Evolutionary conservation across 805 yeast species (phyloP).

Genomic region (Monosporozyma unispora): DNA sequence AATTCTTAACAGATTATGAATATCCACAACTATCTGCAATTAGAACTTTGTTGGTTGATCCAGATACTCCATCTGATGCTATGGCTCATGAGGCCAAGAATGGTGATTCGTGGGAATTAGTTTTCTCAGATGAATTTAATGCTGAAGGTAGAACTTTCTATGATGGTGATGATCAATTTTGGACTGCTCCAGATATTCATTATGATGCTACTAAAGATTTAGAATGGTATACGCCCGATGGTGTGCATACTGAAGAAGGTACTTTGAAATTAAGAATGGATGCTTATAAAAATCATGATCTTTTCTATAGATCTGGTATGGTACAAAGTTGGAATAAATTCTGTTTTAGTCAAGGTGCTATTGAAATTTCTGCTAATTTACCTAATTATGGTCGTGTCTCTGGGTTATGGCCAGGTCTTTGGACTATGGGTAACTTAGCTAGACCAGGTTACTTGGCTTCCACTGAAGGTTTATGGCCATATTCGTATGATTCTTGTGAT

Average conservation of each 20-base stretch:
- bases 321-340: constrained; percentile 85
- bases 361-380: constrained; percentile 67
- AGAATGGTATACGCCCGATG: constrained; percentile 96
- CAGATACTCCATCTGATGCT: constrained; percentile 51
- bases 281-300: constrained; percentile 68
- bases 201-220: constrained; percentile 83
- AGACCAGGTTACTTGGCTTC: constrained; percentile 85
- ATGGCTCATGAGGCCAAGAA: constrained; percentile 42
- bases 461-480: constrained; percentile 94
- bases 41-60: constrained; percentile 46
- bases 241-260: constrained; percentile 69
- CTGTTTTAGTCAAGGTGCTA: constrained; percentile 76
- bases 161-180: constrained; percentile 85
- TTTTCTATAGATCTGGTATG: constrained; percentile 86
- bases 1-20: constrained; percentile 37
- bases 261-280: constrained; percentile 62
- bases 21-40: constrained; percentile 47
- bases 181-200: constrained; percentile 75
- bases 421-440: constrained; percentile 91
- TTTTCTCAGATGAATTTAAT: constrained; percentile 86
- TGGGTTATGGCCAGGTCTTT: constrained; percentile 94
- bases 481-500: constrained; percentile 77
- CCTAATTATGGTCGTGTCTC: constrained; percentile 72
- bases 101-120: constrained; percentile 66
- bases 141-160: constrained; percentile 85